These are phyloP conservation scores for Phytophthora fragariae DNA, from an alignment of 352 stramenopile genomes.

Conservation along the genomic window DNA sequence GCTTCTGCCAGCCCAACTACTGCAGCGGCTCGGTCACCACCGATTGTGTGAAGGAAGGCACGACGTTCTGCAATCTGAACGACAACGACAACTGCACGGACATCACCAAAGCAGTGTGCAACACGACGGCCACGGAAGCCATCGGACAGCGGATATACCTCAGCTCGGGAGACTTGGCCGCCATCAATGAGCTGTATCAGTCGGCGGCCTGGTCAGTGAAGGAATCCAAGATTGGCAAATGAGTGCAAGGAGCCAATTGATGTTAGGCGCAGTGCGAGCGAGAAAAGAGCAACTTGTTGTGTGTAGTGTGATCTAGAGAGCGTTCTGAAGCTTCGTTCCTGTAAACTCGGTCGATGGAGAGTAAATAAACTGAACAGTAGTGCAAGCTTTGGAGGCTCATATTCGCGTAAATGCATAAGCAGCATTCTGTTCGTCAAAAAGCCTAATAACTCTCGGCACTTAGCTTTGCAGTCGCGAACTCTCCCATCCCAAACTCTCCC, in stretches of 20 bases:
- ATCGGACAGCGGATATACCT: slow-evolving; percentile 77
- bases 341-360: slow-evolving; percentile 26
- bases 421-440: too few species aligned
- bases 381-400: slow-evolving; percentile 17
- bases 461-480: too few species aligned
- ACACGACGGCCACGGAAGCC: slow-evolving; percentile 54
- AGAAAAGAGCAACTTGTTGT: slow-evolving; percentile 32
- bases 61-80: slow-evolving; percentile 80
- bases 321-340: slow-evolving; percentile 26
- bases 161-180: slow-evolving; percentile 51
- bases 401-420: not conserved
- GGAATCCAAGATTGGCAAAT: slow-evolving; percentile 39
- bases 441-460: too few species aligned
- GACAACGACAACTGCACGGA: slow-evolving; percentile 71
- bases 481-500: too few species aligned
- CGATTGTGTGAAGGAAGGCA: slow-evolving; percentile 60
- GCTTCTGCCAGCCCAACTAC: slow-evolving; percentile 74
- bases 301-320: slow-evolving; percentile 36
- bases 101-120: slow-evolving; percentile 64
- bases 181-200: slow-evolving; percentile 54
- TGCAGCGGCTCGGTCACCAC: slow-evolving; percentile 46
- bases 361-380: slow-evolving; percentile 37
- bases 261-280: slow-evolving; percentile 20
- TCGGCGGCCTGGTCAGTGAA: slow-evolving; percentile 35
- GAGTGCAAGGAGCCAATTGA: slow-evolving; percentile 19